A percentile compares a stretch with the other conserved stretches of the same genome.
Evolutionary conservation across 139 green algal species (phyloP).

Genomic region (Yamagishiella unicocca): DNA sequence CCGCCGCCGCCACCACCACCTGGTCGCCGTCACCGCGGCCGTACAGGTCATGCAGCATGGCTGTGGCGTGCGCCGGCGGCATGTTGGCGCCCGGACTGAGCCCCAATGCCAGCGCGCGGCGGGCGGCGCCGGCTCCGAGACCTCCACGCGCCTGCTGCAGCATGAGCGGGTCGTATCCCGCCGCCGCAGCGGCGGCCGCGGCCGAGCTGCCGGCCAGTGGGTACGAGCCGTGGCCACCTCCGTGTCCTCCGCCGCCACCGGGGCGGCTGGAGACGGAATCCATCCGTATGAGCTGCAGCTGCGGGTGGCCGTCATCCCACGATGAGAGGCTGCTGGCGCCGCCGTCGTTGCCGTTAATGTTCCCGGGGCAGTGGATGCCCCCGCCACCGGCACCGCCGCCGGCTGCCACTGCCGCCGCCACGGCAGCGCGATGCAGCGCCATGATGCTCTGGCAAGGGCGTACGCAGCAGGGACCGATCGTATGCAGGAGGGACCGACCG

Average conservation of each 20-base stretch:
- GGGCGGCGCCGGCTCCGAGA: not conserved
- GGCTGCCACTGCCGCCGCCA: not conserved
- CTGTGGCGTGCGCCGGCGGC: not conserved
- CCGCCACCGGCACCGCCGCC: not conserved
- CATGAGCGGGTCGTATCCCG: not conserved
- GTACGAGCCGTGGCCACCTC: not conserved
- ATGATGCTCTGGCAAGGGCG: not conserved
- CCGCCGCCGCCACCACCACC: not conserved
- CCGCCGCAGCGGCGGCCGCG: not conserved
- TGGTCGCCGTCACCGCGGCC: not conserved
- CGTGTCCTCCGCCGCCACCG: not conserved
- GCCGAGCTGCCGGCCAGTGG: not conserved
- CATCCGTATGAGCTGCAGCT: slow-evolving; percentile 9
- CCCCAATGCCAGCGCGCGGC: not conserved
- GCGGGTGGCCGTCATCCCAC: slow-evolving; percentile 14
- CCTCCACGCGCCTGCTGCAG: not conserved
- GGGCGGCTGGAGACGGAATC: slow-evolving; percentile 28
- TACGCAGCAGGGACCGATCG: no score
- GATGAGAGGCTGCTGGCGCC: slow-evolving; percentile 14
- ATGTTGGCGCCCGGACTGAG: not conserved
- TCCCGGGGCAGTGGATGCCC: no score
- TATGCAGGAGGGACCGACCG: no score
- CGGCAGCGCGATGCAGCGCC: slow-evolving; percentile 3
- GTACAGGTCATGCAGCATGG: not conserved
- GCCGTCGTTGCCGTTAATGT: not conserved